Percentiles rank a stretch among this genome's conserved stretches.
phyloP scores from a whole-genome alignment of 1,139 yeast genomes.

The Kazachstania sp. region DNA sequence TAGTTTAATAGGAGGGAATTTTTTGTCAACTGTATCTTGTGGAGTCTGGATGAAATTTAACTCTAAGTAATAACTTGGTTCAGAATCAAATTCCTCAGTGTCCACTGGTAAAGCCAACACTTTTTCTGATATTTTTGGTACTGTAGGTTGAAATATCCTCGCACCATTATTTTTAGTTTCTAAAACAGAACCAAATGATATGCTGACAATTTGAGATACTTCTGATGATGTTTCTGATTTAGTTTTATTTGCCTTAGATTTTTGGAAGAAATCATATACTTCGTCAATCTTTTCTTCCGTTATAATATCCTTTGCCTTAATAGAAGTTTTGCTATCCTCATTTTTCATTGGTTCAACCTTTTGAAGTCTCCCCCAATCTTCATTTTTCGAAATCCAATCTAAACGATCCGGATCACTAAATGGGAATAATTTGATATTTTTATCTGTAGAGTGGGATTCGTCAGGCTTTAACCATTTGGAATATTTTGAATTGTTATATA shows the following conservation, averaged over 20 bases:
- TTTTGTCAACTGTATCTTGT: conserved; percentile 20
- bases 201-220: conserved; percentile 14
- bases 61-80: conserved; percentile 34
- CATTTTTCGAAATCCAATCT: conserved; percentile 23
- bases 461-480: conserved; percentile 4
- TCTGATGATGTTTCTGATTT: neutral
- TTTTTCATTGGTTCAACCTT: neutral
- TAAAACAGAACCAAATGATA: conserved; percentile 25
- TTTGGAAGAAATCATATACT: conserved; percentile 11
- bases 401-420: conserved; percentile 21
- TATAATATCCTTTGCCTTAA: neutral
- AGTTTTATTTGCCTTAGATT: neutral
- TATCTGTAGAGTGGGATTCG: neutral
- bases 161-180: conserved; percentile 5
- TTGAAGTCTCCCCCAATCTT: conserved; percentile 24
- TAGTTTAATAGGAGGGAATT: conserved; percentile 45
- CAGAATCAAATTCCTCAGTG: conserved; percentile 16
- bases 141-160: conserved; percentile 36
- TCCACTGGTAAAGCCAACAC: conserved; percentile 30
- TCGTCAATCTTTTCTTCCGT: conserved; percentile 12
- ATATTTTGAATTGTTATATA: conserved; percentile 12
- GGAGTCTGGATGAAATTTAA: conserved; percentile 39
- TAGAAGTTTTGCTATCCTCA: neutral
- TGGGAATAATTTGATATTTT: conserved; percentile 13
- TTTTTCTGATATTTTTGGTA: conserved; percentile 37